Percentiles rank a stretch among this genome's conserved stretches.
Conservation (phyloP, 2,329 filamentous ascomycete species). For the Diaporthe citrichinensis region DNA sequence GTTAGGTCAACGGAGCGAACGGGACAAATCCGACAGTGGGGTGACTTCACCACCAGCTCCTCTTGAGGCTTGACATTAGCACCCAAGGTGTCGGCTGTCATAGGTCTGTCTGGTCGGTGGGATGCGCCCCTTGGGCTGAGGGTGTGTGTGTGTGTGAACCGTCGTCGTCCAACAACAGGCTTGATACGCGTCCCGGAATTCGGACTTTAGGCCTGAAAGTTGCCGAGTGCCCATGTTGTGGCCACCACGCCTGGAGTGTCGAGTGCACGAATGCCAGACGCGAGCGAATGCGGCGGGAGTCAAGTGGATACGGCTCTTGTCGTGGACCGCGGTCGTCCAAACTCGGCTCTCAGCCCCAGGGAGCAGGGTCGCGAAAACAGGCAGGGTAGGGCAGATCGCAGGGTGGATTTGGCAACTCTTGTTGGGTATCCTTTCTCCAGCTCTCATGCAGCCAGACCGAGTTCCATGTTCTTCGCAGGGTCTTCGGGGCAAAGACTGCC, state of each 20-base stretch:
- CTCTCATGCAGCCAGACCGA: slow-evolving; percentile 1
- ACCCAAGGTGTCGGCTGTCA: background rate
- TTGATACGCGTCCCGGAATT: background rate
- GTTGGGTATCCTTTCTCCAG: slow-evolving; percentile 1
- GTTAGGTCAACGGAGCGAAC: slow-evolving; percentile 20
- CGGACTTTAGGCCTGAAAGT: background rate
- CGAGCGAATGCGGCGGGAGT: slow-evolving; percentile 25
- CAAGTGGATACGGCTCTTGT: slow-evolving; percentile 27
- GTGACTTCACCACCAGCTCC: slow-evolving; percentile 20
- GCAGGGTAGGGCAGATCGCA: slow-evolving; percentile 28
- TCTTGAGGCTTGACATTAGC: background rate
- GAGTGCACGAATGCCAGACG: slow-evolving; percentile 13
- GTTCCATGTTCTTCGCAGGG: background rate
- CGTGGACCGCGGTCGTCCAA: slow-evolving; percentile 26
- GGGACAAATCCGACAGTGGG: slow-evolving; percentile 32
- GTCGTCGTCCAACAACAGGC: background rate
- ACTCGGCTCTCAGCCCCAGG: slow-evolving; percentile 25
- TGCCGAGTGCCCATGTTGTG: background rate
- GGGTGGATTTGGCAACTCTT: slow-evolving; percentile 12
- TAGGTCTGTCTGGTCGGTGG: background rate
- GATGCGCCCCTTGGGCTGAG: background rate
- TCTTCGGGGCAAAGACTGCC: slow-evolving; percentile 16
- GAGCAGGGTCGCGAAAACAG: slow-evolving; percentile 17
- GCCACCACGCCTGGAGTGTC: background rate
- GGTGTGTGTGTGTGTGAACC: background rate